These are phyloP conservation scores for Tetrahymena thermophila DNA, from an alignment of 73 alveolate genomes.

Conservation along the genomic window DNA sequence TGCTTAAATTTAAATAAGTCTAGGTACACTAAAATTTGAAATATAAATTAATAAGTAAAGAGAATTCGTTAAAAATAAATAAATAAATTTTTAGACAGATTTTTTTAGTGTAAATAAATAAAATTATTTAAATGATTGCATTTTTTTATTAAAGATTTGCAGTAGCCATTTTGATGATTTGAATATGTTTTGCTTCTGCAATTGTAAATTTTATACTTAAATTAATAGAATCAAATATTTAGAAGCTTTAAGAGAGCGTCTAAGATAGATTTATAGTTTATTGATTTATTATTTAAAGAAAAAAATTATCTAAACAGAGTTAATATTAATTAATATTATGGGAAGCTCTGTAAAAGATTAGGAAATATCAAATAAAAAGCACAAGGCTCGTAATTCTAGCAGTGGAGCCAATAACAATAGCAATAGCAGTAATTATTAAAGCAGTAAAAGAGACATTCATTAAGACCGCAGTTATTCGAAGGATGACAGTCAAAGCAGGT, in stretches of 20 bases:
- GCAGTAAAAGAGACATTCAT: not conserved
- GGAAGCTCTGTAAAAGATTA: slow-evolving; percentile 1
- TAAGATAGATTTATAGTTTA: not conserved
- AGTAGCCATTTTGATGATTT: not conserved
- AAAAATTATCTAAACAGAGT: not conserved
- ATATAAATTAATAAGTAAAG: too few species aligned
- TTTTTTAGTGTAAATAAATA: too few species aligned
- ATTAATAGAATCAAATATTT: not conserved
- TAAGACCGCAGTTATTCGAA: not conserved
- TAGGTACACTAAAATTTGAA: too few species aligned
- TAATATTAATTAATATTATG: not conserved
- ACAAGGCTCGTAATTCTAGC: not conserved
- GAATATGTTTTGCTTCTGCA: not conserved
- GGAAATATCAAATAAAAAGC: not conserved
- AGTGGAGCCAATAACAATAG: not conserved
- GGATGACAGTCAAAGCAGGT: not conserved
- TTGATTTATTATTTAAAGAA: not conserved
- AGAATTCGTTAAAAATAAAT: not conserved
- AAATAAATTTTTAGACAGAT: not conserved
- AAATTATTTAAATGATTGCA: not conserved
- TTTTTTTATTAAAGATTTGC: not conserved
- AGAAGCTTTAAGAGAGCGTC: not conserved
- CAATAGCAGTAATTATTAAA: not conserved
- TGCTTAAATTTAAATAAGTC: not conserved
- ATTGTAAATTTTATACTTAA: not conserved